Percentiles rank a stretch among this genome's conserved stretches.
Evolutionary conservation across 2,329 filamentous ascomycete genomes (phyloP).

Genomic region (Stachybotrys echinatus): DNA sequence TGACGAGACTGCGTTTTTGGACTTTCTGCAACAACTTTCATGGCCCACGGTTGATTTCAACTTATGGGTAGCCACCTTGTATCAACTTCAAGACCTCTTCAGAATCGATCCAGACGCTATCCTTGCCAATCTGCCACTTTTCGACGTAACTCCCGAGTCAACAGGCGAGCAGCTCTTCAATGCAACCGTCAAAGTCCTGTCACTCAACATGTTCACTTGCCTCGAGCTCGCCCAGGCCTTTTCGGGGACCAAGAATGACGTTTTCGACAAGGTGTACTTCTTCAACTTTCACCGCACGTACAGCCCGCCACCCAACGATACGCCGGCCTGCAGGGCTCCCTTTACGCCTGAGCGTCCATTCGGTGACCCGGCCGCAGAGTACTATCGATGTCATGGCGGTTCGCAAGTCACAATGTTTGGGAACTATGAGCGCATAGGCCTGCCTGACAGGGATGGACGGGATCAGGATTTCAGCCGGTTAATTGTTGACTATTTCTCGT

Average conservation of each 20-base stretch:
- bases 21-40: background rate
- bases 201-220: slow-evolving; percentile 1
- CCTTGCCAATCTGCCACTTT: background rate
- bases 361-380: background rate
- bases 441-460: background rate
- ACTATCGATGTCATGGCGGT: slow-evolving; percentile 1
- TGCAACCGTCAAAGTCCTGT: background rate
- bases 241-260: background rate
- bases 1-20: background rate
- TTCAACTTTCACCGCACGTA: slow-evolving; percentile 2
- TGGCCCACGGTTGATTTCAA: background rate
- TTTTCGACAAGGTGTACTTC: slow-evolving; percentile 1
- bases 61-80: background rate
- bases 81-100: background rate
- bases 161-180: background rate
- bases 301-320: slow-evolving; percentile 1
- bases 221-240: background rate
- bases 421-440: background rate
- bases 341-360: background rate
- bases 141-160: background rate
- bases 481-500: slow-evolving; percentile 1
- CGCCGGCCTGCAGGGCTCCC: background rate
- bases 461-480: slow-evolving; percentile 1
- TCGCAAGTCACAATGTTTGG: slow-evolving; percentile 1
- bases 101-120: background rate